Percentiles rank a stretch among this genome's conserved stretches.
phyloP scores from a whole-genome alignment of 108 stramenopile genomes.

The Conticribra guillardii region DNA sequence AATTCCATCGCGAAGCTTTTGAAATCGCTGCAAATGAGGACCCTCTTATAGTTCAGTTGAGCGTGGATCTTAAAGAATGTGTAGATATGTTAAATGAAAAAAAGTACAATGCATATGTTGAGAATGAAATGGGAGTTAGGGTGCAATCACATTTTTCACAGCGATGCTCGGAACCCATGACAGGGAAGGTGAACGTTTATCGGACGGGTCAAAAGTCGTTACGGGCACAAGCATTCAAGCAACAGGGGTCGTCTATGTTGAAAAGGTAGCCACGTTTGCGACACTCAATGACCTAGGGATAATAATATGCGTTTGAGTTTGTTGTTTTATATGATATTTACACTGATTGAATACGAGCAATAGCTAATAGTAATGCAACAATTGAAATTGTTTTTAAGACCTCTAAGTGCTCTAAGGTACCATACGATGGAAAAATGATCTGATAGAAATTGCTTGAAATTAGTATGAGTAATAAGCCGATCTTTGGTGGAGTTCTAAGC shows the following conservation, averaged over 20 bases:
- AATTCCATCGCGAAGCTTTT: conserved; percentile 31
- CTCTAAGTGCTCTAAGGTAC: too few relatives aligned
- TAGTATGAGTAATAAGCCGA: too few relatives aligned
- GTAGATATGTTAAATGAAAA: conserved; percentile 29
- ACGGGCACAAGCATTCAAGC: conserved; percentile 29
- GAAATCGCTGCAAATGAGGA: conserved; percentile 33
- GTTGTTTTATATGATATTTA: background rate
- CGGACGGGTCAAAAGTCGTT: conserved; percentile 30
- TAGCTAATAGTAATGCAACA: too few relatives aligned
- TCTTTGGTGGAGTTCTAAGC: too few relatives aligned
- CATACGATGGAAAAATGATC: too few relatives aligned
- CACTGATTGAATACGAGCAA: too few relatives aligned
- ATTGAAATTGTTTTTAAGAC: too few relatives aligned
- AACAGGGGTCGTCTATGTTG: background rate
- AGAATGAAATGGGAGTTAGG: conserved; percentile 39
- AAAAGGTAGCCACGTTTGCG: background rate
- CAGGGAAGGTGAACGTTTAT: conserved; percentile 28
- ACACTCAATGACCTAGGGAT: background rate
- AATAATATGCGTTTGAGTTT: background rate
- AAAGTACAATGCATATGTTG: conserved; percentile 32
- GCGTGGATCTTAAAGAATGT: conserved; percentile 22
- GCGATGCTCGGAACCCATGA: conserved; percentile 28
- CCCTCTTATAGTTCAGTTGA: conserved; percentile 23
- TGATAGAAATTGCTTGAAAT: too few relatives aligned
- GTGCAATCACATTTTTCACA: conserved; percentile 26